Base-by-base conservation (phyloP, 2,329 filamentous ascomycete genomes). In the Fusarium guadeloupense region DNA sequence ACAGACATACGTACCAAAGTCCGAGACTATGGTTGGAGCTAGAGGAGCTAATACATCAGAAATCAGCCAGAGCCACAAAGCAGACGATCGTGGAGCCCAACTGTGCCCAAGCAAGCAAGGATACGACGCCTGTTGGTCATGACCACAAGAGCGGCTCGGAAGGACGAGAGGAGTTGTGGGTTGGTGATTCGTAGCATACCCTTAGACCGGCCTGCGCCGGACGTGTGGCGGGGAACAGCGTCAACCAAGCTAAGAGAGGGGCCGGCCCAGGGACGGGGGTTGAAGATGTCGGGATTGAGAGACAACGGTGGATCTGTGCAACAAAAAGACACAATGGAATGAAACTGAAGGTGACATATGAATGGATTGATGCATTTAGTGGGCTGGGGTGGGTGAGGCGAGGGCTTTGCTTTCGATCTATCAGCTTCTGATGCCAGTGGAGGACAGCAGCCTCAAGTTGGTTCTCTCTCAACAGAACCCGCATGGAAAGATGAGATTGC, bases 281-380 rank as follows among this genome's bases (percentile, higher is more conserved):
- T 52, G n/a, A 34, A 46, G 46, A 60, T 49, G 52, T 54, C 43
- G 48, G 58, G 46, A 47, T 34, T 37, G 51, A 56, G 54, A 67
- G 57, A 69, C 57, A 61, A 26, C 43, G 51, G 59, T 69, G 66
- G 63, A 67, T 40, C 55, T 54, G 61, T 61, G 58, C 42, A 44
- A 67, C 66, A 31, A 56, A 39, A 39, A 44, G 39, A 53, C 43
- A 47, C 39, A 37, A 34, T n/a, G 37, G 26, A 44, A 52, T 25
- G 50, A 44, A 61, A 41, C 48, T 33, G 26, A 46, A 48, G 34
- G 41, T 33, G 21, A n/a, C n/a, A n/a, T n/a, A 51, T 43, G 41
- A 14, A 38, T 33, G 49, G 26, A 40, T 33, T 34, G 33, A 47
- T 31, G 25, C 34, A 46, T 23, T 35, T 20, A 16, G 35, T 59